Conservation (phyloP, 2,329 filamentous ascomycete species). For the Hirsutella rhossiliensis region DNA sequence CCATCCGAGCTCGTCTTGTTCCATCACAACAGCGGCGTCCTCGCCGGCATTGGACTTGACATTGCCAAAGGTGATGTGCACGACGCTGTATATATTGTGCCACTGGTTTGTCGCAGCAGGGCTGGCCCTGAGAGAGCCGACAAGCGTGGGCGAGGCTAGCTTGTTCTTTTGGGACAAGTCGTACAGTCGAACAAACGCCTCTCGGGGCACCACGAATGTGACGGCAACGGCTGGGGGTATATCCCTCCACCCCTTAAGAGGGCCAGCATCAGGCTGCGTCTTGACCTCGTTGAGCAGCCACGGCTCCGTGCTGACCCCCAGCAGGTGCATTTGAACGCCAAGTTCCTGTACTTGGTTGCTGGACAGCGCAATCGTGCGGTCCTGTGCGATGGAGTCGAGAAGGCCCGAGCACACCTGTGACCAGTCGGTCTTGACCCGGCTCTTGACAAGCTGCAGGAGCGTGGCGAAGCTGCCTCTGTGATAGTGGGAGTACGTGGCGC, state of each 20-base stretch:
- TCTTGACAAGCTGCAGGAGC: constrained; percentile 23
- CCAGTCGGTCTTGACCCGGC: constrained; percentile 22
- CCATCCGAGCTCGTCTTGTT: constrained; percentile 24
- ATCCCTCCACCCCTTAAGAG: constrained; percentile 23
- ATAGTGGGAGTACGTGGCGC: constrained; percentile 15
- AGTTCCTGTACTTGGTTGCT: constrained; percentile 23
- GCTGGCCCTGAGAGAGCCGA: constrained; percentile 16
- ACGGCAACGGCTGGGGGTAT: constrained; percentile 24
- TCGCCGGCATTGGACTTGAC: constrained; percentile 11
- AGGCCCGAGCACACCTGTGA: constrained; percentile 15
- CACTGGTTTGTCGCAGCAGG: constrained; percentile 12
- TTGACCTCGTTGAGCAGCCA: constrained; percentile 15
- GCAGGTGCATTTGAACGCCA: constrained; percentile 20
- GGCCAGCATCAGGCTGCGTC: constrained; percentile 8
- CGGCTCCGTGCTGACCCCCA: constrained; percentile 18
- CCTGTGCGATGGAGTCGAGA: constrained; percentile 16
- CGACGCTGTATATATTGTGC: constrained; percentile 24
- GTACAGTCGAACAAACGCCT: constrained; percentile 15
- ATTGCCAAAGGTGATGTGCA: constrained; percentile 29
- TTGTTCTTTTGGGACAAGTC: constrained; percentile 5
- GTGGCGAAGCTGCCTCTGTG: constrained; percentile 27
- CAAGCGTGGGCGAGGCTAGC: constrained; percentile 14
- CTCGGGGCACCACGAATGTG: constrained; percentile 22
- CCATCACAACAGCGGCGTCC: constrained; percentile 21
- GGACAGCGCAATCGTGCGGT: constrained; percentile 16